A percentile compares a stretch with the other conserved stretches of the same genome.
Conservation (phyloP, 441 rosid genomes). For the Lepidium campestre region DNA sequence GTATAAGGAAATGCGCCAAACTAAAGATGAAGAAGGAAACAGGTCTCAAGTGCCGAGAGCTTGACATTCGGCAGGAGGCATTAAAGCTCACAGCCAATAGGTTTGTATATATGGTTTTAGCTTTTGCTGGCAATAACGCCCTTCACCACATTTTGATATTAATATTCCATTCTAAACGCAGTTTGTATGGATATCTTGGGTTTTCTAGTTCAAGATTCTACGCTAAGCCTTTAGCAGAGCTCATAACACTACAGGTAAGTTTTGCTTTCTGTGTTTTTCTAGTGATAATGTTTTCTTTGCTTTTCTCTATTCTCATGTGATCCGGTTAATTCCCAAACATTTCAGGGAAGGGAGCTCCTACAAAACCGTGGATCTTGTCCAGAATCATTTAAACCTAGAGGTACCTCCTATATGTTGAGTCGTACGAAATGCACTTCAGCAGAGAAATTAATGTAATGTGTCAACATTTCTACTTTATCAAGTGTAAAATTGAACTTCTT, state of each 20-base stretch:
- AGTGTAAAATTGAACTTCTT: constrained; percentile 16
- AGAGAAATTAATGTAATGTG: constrained; percentile 2
- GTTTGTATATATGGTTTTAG: constrained; percentile 34
- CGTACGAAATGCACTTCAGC: constrained; percentile 6
- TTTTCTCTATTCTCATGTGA: background rate
- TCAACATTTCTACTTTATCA: constrained; percentile 15
- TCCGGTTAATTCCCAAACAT: constrained; percentile 1
- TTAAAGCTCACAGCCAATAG: constrained; percentile 95
- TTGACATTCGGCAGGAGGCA: constrained; percentile 96
- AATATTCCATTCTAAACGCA: constrained; percentile 28
- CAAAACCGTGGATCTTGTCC: constrained; percentile 93
- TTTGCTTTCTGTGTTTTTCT: constrained; percentile 2
- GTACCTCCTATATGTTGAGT: constrained; percentile 34
- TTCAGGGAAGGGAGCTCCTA: constrained; percentile 95
- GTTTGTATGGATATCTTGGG: constrained; percentile 99
- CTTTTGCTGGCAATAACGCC: background rate
- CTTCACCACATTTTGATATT: constrained; percentile 2
- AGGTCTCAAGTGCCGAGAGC: constrained; percentile 77
- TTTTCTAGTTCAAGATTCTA: constrained; percentile 96
- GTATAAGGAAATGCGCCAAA: constrained; percentile 81
- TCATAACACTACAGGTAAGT: constrained; percentile 82
- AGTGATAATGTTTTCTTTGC: background rate
- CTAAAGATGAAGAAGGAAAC: constrained; percentile 72
- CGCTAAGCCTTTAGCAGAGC: constrained; percentile 96
- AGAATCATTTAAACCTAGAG: constrained; percentile 86